Evolutionary conservation across 208 protist species (phyloP).

Genomic region (Trypanosoma melophagium): DNA sequence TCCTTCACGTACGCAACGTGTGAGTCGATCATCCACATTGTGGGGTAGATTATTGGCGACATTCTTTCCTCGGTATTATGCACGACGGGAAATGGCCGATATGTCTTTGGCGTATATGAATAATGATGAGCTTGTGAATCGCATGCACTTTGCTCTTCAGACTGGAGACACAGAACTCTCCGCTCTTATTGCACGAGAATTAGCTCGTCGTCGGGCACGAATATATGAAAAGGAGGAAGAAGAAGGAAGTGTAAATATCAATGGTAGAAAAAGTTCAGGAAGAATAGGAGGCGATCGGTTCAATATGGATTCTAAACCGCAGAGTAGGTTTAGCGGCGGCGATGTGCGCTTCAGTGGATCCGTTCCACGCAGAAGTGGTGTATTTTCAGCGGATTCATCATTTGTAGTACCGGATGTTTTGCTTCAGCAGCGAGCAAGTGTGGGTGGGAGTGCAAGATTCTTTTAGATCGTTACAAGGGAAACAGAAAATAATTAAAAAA

Average conservation of each 20-base stretch:
- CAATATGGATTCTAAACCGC: background rate
- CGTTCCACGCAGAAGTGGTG: background rate
- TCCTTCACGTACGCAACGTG: constrained; percentile 13
- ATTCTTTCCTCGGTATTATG: constrained; percentile 44
- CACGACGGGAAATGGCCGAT: constrained; percentile 25
- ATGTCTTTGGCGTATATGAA: constrained; percentile 28
- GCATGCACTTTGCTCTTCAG: constrained; percentile 75
- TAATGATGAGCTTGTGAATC: constrained; percentile 55
- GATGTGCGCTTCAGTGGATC: background rate
- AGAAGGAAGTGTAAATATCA: background rate
- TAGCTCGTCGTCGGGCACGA: constrained; percentile 50
- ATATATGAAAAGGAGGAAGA: constrained; percentile 16
- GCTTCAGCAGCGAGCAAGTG: constrained; percentile 5
- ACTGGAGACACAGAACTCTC: constrained; percentile 60
- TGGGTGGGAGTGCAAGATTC: background rate
- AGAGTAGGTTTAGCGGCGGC: background rate
- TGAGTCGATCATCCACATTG: constrained; percentile 4
- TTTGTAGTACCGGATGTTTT: constrained; percentile 27
- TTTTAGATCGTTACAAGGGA: too few relatives aligned
- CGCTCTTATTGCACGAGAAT: constrained; percentile 61
- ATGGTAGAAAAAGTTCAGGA: background rate
- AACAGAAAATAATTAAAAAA: too few relatives aligned
- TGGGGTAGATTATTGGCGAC: constrained; percentile 30
- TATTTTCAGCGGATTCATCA: constrained; percentile 9
- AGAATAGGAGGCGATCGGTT: constrained; percentile 4